phyloP scores from a whole-genome alignment of 306 rosid genomes.

The Carpinus fangiana region DNA sequence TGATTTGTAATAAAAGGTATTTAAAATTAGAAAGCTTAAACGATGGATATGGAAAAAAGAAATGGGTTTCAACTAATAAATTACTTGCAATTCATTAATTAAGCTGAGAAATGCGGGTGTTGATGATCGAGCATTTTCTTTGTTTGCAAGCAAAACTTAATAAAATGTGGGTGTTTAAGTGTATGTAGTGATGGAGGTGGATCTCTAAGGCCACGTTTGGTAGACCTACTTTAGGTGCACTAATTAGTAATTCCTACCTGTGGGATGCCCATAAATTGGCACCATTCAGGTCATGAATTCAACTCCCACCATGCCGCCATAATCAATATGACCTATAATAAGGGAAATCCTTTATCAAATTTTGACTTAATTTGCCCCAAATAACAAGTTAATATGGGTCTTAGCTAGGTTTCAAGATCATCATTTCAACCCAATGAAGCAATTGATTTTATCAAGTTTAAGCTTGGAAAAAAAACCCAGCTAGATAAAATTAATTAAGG shows the following conservation, averaged over 20 bases:
- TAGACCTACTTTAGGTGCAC: background rate
- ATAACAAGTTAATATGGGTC: no score
- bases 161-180: background rate
- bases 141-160: background rate
- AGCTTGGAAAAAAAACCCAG: no score
- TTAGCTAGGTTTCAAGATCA: no score
- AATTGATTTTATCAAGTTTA: background rate
- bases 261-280: background rate
- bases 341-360: background rate
- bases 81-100: background rate
- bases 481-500: no score
- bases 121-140: background rate
- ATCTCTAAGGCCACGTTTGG: background rate
- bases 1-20: no score
- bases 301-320: background rate
- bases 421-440: background rate
- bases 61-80: no score
- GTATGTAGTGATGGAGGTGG: no score
- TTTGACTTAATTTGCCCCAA: background rate
- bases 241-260: background rate
- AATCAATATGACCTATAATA: constrained; percentile 11
- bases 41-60: background rate
- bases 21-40: background rate
- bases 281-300: constrained; percentile 15
- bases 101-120: background rate